Base-by-base conservation (phyloP, 768 basidiomycete genomes). In the Suillus variegatus region DNA sequence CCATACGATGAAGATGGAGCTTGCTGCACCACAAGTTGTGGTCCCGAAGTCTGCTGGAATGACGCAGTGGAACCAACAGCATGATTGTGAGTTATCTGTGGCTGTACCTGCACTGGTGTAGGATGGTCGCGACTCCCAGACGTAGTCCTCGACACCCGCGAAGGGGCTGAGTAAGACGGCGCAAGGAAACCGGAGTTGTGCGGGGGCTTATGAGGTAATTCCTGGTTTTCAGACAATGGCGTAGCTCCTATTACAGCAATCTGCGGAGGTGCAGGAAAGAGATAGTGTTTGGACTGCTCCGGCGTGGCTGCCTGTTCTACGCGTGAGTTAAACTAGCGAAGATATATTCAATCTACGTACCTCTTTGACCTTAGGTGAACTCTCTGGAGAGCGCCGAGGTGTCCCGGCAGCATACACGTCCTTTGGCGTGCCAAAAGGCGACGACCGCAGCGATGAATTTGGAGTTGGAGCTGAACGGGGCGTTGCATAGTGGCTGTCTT, bases 221-320 rank as follows among this genome's bases (percentile, higher is more conserved):
- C 70, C 25, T 64, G 66, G 32, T 58, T 25, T 18, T 62, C 44
- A 16, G 69, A 49, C 22, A 70, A 25, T 5, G 75, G 75, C 25
- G 75, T 78, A 57, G 75, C 73, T 35, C 71, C 73, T 13, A 76
- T 72, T 22, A 76, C 68, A 32, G 75, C 69, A 20, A 76, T 76
- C 58, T 78, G 75, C 4, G 75, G 75, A 32, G 68, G 72, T 44
- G 61, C 70, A 28, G 46, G 67, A 56, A 68, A 35, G 65, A 61
- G 69, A 44, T 65, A 68, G 58, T 44, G 64, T 2, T 62, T 25
- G 20, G 51, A 40, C 16, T 70, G 64, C 61, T 76, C 75, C 6
- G 68, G 70, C 49, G 72, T 70, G 16, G 69, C 64, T 32, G 69
- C 47, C 75, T 76, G 20, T 36, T 10, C 54, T 32, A 40, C 38